phyloP scores from a whole-genome alignment of 192 early-diverging fungal genomes.

The Pilaira anomala region DNA sequence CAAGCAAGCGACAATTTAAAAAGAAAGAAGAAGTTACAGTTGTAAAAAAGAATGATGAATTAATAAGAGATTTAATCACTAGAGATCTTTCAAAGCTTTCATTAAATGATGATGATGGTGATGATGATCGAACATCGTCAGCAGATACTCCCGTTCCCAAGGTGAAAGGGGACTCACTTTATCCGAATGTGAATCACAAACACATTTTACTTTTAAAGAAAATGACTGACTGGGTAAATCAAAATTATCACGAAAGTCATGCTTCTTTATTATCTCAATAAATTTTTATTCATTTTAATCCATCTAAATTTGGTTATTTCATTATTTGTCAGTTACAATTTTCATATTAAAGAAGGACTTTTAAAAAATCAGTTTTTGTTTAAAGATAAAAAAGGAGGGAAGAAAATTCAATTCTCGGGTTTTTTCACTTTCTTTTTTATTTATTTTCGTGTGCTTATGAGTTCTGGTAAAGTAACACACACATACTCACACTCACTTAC shows the following conservation, averaged over 20 bases:
- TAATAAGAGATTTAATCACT: neutral
- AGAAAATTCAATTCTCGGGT: too few species aligned
- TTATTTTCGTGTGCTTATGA: neutral
- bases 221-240: slow-evolving; percentile 13
- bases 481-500: neutral
- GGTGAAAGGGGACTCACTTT: slow-evolving; percentile 10
- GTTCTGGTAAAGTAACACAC: neutral
- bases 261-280: too few species aligned
- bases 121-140: neutral
- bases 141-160: neutral
- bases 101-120: neutral
- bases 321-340: neutral
- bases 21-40: too few species aligned
- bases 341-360: neutral
- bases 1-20: too few species aligned
- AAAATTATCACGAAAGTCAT: neutral
- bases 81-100: slow-evolving; percentile 9
- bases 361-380: too few species aligned
- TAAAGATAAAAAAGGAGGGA: too few species aligned
- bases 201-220: slow-evolving; percentile 11
- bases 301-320: slow-evolving; percentile 1
- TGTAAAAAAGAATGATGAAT: neutral
- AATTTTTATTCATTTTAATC: too few species aligned
- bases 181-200: neutral
- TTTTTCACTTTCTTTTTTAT: neutral